phyloP scores from a whole-genome alignment of 225 moss, liverwort and hornwort genomes.

The Pseudoscleropodium purum region DNA sequence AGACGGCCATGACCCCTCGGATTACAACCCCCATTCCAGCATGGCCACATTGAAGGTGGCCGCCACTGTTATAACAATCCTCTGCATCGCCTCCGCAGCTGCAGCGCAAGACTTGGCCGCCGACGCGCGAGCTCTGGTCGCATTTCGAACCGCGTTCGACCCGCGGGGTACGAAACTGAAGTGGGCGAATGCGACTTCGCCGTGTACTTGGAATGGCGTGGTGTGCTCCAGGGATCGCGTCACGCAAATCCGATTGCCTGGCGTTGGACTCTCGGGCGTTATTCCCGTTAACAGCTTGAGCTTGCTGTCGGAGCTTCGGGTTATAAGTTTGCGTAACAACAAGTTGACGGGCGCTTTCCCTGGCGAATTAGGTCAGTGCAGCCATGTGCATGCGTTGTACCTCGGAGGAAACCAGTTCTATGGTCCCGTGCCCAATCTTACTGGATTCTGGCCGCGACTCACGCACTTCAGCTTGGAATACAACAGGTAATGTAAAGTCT shows the following conservation, averaged over 20 bases:
- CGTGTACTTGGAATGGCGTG: constrained; percentile 31
- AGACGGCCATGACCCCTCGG: neutral
- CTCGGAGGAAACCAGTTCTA: constrained; percentile 46
- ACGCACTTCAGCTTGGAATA: constrained; percentile 55
- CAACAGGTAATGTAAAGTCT: constrained; percentile 20
- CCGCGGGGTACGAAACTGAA: constrained; percentile 23
- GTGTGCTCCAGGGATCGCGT: constrained; percentile 19
- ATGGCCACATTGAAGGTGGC: neutral
- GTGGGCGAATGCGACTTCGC: constrained; percentile 25
- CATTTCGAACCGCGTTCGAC: constrained; percentile 18
- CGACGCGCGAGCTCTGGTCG: constrained; percentile 16
- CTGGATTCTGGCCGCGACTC: constrained; percentile 66
- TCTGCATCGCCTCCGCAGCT: neutral
- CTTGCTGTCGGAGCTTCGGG: constrained; percentile 65
- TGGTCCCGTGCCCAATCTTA: constrained; percentile 55
- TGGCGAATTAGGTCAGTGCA: constrained; percentile 41
- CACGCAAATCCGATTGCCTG: constrained; percentile 29
- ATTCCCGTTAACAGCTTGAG: constrained; percentile 44
- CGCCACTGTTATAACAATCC: neutral
- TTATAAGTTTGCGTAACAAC: constrained; percentile 68
- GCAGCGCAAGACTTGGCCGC: constrained; percentile 27
- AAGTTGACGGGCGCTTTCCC: constrained; percentile 51
- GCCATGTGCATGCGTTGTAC: constrained; percentile 49
- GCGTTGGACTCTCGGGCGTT: constrained; percentile 14
- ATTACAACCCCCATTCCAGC: neutral